A percentile compares a stretch with the other conserved stretches of the same genome.
phyloP scores from a whole-genome alignment of 768 basidiomycete species.

The Boletus subcaerulescens region DNA sequence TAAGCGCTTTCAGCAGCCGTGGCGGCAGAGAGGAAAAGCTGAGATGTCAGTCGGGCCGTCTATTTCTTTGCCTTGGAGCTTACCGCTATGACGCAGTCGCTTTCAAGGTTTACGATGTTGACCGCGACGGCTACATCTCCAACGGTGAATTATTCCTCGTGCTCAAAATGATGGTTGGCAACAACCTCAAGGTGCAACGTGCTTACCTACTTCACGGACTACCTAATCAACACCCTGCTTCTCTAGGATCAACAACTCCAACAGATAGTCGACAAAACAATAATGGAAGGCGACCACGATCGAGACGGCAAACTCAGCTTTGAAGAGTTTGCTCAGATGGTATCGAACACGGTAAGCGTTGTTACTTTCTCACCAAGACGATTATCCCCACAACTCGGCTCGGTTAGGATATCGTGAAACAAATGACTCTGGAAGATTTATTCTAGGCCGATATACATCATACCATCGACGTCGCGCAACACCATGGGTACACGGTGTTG shows the following conservation, averaged over 20 bases:
- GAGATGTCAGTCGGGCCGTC: constrained; percentile 60
- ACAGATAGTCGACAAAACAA: constrained; percentile 99
- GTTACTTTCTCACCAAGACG: neutral
- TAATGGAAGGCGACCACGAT: constrained; percentile 99
- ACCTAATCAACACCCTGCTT: neutral
- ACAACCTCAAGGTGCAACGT: constrained; percentile 82
- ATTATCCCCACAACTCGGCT: constrained; percentile 6
- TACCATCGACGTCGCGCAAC: constrained; percentile 18
- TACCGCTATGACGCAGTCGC: constrained; percentile 61
- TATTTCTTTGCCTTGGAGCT: neutral
- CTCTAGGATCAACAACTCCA: constrained; percentile 93
- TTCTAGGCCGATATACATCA: constrained; percentile 47
- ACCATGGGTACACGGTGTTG: constrained; percentile 15
- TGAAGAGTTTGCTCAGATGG: constrained; percentile 95
- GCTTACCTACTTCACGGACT: neutral
- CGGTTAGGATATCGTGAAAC: constrained; percentile 91
- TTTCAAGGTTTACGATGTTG: constrained; percentile 99
- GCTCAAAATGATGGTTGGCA: constrained; percentile 99
- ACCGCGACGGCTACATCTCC: constrained; percentile 95
- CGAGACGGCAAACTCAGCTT: constrained; percentile 97
- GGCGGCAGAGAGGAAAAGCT: constrained; percentile 97
- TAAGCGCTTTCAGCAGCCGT: constrained; percentile 96
- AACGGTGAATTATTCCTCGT: constrained; percentile 99
- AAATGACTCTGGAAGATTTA: constrained; percentile 95
- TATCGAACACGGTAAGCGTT: constrained; percentile 82